phyloP scores from a whole-genome alignment of 2,329 filamentous ascomycete genomes.

The Fusarium falciforme region DNA sequence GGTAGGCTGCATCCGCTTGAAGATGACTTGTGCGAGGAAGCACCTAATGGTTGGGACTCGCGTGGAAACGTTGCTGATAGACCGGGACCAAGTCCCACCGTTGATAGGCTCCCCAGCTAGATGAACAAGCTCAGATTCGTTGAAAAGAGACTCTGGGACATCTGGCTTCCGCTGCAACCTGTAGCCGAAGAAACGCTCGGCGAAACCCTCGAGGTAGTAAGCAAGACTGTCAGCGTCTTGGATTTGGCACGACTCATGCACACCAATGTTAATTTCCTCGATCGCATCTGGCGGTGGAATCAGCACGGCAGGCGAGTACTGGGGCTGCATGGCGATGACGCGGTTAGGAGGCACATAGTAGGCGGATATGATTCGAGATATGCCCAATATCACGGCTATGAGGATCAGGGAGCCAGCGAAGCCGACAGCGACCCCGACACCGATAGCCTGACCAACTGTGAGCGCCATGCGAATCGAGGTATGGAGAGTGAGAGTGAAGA shows the following conservation, averaged over 20 bases:
- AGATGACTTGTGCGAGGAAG: background rate
- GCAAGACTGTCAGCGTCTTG: background rate
- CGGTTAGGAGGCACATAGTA: background rate
- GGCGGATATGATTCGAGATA: background rate
- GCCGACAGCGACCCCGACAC: background rate
- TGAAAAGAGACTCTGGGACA: background rate
- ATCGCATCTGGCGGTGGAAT: background rate
- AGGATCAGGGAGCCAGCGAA: background rate
- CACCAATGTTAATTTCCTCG: background rate
- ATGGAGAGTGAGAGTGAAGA: background rate
- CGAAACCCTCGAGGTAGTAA: fast-evolving
- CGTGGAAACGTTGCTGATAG: background rate
- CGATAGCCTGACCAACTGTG: background rate
- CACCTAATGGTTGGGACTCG: background rate
- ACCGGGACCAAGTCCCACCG: background rate
- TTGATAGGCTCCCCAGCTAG: background rate
- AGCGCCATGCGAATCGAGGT: background rate
- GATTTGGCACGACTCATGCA: background rate
- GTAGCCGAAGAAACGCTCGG: background rate
- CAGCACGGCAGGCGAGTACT: background rate
- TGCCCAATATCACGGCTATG: background rate
- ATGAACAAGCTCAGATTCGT: background rate
- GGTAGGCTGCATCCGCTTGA: background rate
- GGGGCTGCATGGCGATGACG: background rate
- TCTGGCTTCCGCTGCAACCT: fast-evolving